phyloP scores from a whole-genome alignment of 805 yeast genomes.

The Helenozyma baotianmanensis region DNA sequence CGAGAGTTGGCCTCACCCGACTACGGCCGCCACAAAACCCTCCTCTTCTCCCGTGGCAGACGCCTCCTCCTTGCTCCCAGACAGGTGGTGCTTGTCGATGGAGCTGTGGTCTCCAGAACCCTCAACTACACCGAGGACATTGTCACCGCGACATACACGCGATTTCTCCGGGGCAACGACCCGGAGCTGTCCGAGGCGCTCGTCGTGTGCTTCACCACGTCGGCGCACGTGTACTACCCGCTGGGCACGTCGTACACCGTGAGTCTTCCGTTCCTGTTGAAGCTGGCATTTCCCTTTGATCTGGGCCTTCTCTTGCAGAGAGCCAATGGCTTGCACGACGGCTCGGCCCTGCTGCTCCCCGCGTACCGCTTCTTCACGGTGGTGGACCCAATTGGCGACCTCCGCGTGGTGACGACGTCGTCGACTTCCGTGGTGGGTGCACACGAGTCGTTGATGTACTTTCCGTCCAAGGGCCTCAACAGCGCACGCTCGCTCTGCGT shows the following conservation, averaged over 20 bases:
- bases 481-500: conserved; percentile 45
- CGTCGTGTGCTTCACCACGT: conserved; percentile 56
- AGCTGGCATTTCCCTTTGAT: conserved; percentile 57
- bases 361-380: conserved; percentile 53
- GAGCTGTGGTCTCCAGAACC: conserved; percentile 45
- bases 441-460: conserved; percentile 51
- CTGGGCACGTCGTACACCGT: conserved; percentile 58
- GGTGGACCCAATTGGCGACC: conserved; percentile 69
- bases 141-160: conserved; percentile 57
- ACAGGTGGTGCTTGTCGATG: conserved; percentile 47
- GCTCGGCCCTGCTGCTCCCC: not conserved
- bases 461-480: conserved; percentile 41
- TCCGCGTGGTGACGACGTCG: conserved; percentile 67
- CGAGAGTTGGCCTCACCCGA: conserved; percentile 22
- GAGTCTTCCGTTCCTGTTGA: conserved; percentile 65
- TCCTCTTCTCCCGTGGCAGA: conserved; percentile 24
- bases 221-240: conserved; percentile 57
- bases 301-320: conserved; percentile 66
- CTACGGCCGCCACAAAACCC: conserved; percentile 15
- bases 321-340: conserved; percentile 19
- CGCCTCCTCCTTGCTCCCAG: conserved; percentile 32
- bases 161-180: conserved; percentile 30
- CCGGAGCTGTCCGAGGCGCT: conserved; percentile 32
- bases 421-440: conserved; percentile 61
- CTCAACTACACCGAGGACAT: conserved; percentile 49